A percentile compares a stretch with the other conserved stretches of the same genome.
These are phyloP conservation scores for Tolypocladium amazonense DNA, from an alignment of 2,329 filamentous ascomycete species.

Conservation along the genomic window DNA sequence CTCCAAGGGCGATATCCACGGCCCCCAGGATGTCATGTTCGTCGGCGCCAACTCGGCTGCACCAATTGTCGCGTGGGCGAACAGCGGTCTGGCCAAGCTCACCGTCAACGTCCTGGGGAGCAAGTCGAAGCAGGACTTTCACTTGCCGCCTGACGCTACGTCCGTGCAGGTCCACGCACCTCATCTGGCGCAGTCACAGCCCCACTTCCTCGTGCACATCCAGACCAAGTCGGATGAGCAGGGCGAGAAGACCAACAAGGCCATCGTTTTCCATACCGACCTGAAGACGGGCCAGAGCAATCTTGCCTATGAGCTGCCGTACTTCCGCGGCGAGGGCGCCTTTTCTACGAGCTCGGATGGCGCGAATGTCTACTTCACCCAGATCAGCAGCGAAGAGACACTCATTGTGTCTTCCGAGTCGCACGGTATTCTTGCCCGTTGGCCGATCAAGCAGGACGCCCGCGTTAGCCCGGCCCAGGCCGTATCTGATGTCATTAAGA, in stretches of 20 bases:
- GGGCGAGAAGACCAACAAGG: slow-evolving; percentile 48
- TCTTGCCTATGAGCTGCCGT: slow-evolving; percentile 74
- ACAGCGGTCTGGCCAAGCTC: slow-evolving; percentile 49
- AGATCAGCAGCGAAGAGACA: slow-evolving; percentile 65
- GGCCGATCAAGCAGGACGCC: slow-evolving; percentile 44
- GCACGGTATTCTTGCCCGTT: slow-evolving; percentile 64
- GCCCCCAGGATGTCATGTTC: slow-evolving; percentile 55
- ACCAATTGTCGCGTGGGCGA: slow-evolving; percentile 67
- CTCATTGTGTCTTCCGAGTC: slow-evolving; percentile 66
- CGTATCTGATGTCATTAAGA: slow-evolving; percentile 73
- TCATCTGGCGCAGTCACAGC: slow-evolving; percentile 55
- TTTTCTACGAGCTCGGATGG: slow-evolving; percentile 71
- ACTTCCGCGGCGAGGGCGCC: slow-evolving; percentile 56
- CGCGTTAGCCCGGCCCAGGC: slow-evolving; percentile 48
- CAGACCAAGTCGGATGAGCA: slow-evolving; percentile 42
- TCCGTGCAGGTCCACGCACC: slow-evolving; percentile 63
- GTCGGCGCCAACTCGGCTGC: slow-evolving; percentile 67
- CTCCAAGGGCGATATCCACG: slow-evolving; percentile 62
- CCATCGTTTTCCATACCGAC: slow-evolving; percentile 77
- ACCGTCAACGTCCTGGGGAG: slow-evolving; percentile 62
- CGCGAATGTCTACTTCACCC: slow-evolving; percentile 81
- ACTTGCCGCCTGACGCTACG: slow-evolving; percentile 34
- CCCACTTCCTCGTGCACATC: slow-evolving; percentile 81
- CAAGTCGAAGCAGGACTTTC: slow-evolving; percentile 44
- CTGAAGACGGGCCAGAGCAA: slow-evolving; percentile 55